A percentile compares a stretch with the other conserved stretches of the same genome.
Conservation (phyloP, 768 basidiomycete species). For the Russula ochroleuca region DNA sequence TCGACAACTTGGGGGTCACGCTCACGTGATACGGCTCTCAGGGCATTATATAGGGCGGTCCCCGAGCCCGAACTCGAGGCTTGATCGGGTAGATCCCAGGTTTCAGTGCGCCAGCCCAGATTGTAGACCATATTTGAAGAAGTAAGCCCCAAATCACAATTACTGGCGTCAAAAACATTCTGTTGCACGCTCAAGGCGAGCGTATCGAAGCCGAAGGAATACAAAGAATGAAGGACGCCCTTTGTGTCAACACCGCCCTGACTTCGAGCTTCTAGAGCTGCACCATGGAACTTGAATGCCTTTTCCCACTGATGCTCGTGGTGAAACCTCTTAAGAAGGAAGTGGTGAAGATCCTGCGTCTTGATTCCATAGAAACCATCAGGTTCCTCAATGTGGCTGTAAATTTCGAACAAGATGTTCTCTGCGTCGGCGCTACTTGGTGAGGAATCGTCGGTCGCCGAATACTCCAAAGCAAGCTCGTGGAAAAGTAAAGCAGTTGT, state of each 20-base stretch:
- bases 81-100: slow-evolving; percentile 87
- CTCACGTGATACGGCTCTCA: slow-evolving; percentile 80
- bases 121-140: slow-evolving; percentile 60
- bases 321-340: slow-evolving; percentile 80
- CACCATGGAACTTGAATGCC: slow-evolving; percentile 87
- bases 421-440: slow-evolving; percentile 44
- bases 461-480: slow-evolving; percentile 65
- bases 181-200: slow-evolving; percentile 74
- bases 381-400: slow-evolving; percentile 93
- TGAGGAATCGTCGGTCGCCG: slow-evolving; percentile 30
- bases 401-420: slow-evolving; percentile 83
- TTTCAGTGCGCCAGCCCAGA: slow-evolving; percentile 90
- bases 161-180: slow-evolving; percentile 36
- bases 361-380: slow-evolving; percentile 97
- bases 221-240: slow-evolving; percentile 75
- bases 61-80: slow-evolving; percentile 43
- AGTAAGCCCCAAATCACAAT: slow-evolving; percentile 30
- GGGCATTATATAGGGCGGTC: slow-evolving; percentile 66
- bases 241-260: slow-evolving; percentile 44
- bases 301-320: slow-evolving; percentile 93
- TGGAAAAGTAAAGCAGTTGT: slow-evolving; percentile 88
- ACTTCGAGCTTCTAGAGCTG: slow-evolving; percentile 63
- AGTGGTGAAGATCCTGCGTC: slow-evolving; percentile 67
- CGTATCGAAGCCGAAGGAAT: slow-evolving; percentile 84
- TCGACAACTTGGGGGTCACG: slow-evolving; percentile 52